Conservation (phyloP, 169 alveolate genomes). For the Prorocentrum cordatum region DNA sequence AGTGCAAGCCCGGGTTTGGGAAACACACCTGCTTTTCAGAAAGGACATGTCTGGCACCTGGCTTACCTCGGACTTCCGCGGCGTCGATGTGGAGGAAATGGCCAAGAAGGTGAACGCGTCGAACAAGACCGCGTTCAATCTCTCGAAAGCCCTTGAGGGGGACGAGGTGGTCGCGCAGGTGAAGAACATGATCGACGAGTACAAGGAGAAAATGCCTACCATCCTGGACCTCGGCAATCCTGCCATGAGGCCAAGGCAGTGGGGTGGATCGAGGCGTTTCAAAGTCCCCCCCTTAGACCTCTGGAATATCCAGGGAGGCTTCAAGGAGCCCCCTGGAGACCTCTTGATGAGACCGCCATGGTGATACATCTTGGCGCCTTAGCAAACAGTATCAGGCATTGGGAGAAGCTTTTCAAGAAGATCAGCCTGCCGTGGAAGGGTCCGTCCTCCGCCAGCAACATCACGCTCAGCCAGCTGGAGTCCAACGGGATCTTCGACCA, state of each 20-base stretch:
- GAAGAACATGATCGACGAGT: conserved; percentile 11
- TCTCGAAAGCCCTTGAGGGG: conserved; percentile 8
- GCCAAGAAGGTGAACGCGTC: conserved; percentile 54
- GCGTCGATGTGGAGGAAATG: conserved; percentile 58
- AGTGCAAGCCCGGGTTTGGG: no score
- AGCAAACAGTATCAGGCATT: no score
- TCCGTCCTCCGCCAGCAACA: background rate
- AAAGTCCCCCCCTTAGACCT: no score
- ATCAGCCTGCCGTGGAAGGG: conserved; percentile 30
- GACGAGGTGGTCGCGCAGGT: conserved; percentile 38
- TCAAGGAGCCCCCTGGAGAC: no score
- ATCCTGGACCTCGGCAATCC: conserved; percentile 79
- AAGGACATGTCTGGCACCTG: no score
- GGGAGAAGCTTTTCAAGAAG: conserved; percentile 82
- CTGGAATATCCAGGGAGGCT: no score
- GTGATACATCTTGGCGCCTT: no score
- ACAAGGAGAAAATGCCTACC: conserved; percentile 16
- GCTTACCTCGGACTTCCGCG: no score
- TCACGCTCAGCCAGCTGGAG: background rate
- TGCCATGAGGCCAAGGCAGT: conserved; percentile 72
- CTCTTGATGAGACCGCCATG: no score
- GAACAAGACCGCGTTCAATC: conserved; percentile 22
- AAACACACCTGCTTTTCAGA: no score
- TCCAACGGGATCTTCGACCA: conserved; percentile 75
- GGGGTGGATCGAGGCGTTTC: no score